These are phyloP conservation scores for Fraxinus sp. DNA, from an alignment of 305 asterid genomes.

Conservation along the genomic window DNA sequence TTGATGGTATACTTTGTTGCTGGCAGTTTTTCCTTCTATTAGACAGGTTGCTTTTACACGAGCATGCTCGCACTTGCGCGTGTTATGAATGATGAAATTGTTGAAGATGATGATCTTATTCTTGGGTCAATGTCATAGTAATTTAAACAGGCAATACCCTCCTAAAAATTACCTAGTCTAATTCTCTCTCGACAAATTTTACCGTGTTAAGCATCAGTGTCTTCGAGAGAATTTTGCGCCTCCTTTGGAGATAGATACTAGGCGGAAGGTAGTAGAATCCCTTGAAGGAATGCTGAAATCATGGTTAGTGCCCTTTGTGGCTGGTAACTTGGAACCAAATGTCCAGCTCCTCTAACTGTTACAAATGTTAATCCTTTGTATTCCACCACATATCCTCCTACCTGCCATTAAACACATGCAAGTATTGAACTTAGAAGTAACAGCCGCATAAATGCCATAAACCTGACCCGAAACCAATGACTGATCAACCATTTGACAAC, in stretches of 20 bases:
- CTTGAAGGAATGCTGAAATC: constrained; percentile 37
- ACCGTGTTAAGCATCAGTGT: not conserved
- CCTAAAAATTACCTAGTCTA: not conserved
- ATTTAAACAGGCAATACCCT: not conserved
- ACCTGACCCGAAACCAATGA: not conserved
- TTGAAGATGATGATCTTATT: not conserved
- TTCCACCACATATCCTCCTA: constrained; percentile 44
- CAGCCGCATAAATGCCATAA: not conserved
- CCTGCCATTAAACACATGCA: constrained; percentile 23
- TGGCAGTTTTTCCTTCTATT: not conserved
- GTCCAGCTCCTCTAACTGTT: constrained; percentile 52
- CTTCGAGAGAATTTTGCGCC: not conserved
- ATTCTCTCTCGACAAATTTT: not conserved
- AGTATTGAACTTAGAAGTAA: not conserved
- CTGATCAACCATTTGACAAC: not conserved
- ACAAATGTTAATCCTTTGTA: constrained; percentile 38
- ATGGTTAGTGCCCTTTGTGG: constrained; percentile 40
- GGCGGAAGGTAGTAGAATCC: constrained; percentile 34
- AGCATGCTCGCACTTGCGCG: not conserved
- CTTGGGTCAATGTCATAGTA: not conserved
- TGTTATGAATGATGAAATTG: not conserved
- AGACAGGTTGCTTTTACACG: not conserved
- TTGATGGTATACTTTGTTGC: not conserved
- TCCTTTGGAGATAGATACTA: not conserved
- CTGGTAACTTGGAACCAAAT: constrained; percentile 42